A percentile compares a stretch with the other conserved stretches of the same genome.
Conservation (phyloP, 257 asterid genomes). For the Fraxinus americana region DNA sequence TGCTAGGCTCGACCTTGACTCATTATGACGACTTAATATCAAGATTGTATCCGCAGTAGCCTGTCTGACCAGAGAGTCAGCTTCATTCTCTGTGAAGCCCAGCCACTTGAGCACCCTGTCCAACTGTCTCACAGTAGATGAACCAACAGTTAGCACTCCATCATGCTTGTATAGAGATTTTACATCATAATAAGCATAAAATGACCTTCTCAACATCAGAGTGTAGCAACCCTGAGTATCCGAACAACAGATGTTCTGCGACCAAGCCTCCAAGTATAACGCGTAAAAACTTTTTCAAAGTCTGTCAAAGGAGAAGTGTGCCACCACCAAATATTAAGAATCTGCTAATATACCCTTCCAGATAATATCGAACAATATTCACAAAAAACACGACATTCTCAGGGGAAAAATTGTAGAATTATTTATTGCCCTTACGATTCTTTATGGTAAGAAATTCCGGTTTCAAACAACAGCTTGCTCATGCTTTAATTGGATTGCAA, state of each 20-base stretch:
- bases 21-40: slow-evolving; percentile 38
- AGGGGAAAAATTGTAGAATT: no score
- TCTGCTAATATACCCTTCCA: no score
- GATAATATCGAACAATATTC: no score
- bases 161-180: background rate
- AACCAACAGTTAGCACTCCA: slow-evolving; percentile 14
- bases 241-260: slow-evolving; percentile 61
- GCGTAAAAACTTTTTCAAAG: slow-evolving; percentile 43
- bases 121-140: slow-evolving; percentile 36
- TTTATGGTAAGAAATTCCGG: background rate
- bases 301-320: slow-evolving; percentile 32
- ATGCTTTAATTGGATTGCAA: no score
- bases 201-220: slow-evolving; percentile 71
- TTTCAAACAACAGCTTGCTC: no score
- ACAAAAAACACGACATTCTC: no score
- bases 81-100: slow-evolving; percentile 37
- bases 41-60: slow-evolving; percentile 47
- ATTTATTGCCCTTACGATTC: no score
- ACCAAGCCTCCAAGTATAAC: slow-evolving; percentile 68
- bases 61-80: slow-evolving; percentile 35
- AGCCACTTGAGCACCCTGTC: slow-evolving; percentile 53
- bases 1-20: slow-evolving; percentile 49
- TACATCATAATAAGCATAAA: slow-evolving; percentile 3
- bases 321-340: background rate
- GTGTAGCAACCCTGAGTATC: slow-evolving; percentile 68